A percentile compares a stretch with the other conserved stretches of the same genome.
These are phyloP conservation scores for Combretum micranthum DNA, from an alignment of 345 rosid species.

Conservation along the genomic window DNA sequence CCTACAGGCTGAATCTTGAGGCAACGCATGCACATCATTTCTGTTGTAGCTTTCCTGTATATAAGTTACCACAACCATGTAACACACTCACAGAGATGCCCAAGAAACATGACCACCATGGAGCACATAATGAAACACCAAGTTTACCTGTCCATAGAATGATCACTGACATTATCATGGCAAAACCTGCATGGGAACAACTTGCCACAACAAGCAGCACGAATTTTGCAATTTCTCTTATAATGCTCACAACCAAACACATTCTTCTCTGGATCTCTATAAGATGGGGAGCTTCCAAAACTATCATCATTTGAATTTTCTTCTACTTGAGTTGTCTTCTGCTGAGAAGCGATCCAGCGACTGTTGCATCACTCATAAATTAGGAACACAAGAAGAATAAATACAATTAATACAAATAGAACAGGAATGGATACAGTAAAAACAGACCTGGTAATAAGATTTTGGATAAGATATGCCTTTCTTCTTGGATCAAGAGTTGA, in stretches of 20 bases:
- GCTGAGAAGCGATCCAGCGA: slow-evolving; percentile 74
- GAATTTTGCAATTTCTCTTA: slow-evolving; percentile 62
- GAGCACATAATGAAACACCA: neutral
- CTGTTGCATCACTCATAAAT: slow-evolving; percentile 18
- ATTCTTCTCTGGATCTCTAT: slow-evolving; percentile 38
- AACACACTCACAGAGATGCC: too few species aligned
- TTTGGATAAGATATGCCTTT: slow-evolving; percentile 59
- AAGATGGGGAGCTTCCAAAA: slow-evolving; percentile 36
- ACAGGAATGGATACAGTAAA: neutral
- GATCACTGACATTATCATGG: slow-evolving; percentile 69
- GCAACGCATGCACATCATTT: slow-evolving; percentile 80
- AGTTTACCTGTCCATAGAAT: slow-evolving; percentile 59
- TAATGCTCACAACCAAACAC: slow-evolving; percentile 62
- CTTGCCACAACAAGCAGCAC: slow-evolving; percentile 67
- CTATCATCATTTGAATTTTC: slow-evolving; percentile 36
- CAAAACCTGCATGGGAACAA: slow-evolving; percentile 59
- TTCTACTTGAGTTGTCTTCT: slow-evolving; percentile 35
- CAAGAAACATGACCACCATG: neutral
- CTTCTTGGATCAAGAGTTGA: slow-evolving; percentile 65
- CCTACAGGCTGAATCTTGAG: slow-evolving; percentile 50
- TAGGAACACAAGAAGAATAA: neutral
- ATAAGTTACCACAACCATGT: neutral
- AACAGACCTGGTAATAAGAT: slow-evolving; percentile 57
- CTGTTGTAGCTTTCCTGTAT: slow-evolving; percentile 52
- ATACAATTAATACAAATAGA: slow-evolving; percentile 1